Percentiles rank a stretch among this genome's conserved stretches.
These are phyloP conservation scores for Lentinula detonsa DNA, from an alignment of 768 basidiomycete species.

Conservation along the genomic window DNA sequence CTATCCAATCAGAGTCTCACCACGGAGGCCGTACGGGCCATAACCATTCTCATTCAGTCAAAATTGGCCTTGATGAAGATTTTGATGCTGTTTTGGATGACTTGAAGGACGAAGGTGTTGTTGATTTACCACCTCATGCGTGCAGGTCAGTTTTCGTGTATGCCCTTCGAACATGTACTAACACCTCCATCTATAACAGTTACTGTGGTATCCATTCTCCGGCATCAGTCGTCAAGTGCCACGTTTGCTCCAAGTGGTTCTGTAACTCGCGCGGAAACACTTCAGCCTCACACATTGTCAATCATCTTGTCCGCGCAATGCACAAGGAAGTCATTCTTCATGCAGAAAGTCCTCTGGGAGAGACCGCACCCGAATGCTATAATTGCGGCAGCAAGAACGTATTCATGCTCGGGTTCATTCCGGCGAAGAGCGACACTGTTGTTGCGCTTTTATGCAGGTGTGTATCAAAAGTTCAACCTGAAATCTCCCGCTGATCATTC, in stretches of 20 bases:
- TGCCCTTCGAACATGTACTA: too few species aligned
- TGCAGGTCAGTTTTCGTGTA: conserved; percentile 38
- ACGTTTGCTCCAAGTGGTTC: conserved; percentile 51
- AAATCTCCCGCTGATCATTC: conserved; percentile 21
- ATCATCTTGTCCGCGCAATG: too few species aligned
- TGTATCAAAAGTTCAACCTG: conserved; percentile 19
- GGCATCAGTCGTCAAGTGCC: conserved; percentile 93
- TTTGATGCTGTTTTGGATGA: conserved; percentile 89
- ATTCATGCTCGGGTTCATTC: conserved; percentile 99
- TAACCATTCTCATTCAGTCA: conserved; percentile 20
- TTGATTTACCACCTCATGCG: conserved; percentile 76
- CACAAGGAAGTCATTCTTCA: too few species aligned
- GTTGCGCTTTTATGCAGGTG: conserved; percentile 97
- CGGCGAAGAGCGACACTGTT: conserved; percentile 98
- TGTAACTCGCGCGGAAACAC: too few species aligned
- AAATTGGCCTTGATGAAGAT: conserved; percentile 62
- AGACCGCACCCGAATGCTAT: too few species aligned
- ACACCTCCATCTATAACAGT: conserved; percentile 30
- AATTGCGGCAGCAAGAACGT: conserved; percentile 50
- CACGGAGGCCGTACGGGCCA: conserved; percentile 32
- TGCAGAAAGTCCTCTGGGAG: too few species aligned
- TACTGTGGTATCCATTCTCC: conserved; percentile 99
- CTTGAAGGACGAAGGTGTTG: conserved; percentile 70
- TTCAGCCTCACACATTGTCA: too few species aligned
- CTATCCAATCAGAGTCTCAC: conserved; percentile 59